phyloP scores from a whole-genome alignment of 139 green algal genomes.

The Micromonas commoda region DNA sequence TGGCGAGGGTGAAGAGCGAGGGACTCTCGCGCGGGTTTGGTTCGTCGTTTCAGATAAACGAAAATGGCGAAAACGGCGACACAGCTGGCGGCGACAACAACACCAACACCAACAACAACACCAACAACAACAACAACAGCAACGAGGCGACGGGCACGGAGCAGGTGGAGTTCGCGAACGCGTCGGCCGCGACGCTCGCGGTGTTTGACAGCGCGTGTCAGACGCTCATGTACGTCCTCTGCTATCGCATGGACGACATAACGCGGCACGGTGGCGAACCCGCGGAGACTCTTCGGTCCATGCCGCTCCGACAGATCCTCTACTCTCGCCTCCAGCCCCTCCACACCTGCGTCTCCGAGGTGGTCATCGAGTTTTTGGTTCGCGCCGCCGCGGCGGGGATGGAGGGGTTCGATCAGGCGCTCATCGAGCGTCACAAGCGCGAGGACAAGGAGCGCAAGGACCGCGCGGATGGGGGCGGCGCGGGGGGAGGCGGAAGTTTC shows the following conservation, averaged over 20 bases:
- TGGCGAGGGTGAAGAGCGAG: not conserved
- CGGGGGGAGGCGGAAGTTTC: not conserved
- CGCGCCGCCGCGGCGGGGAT: not conserved
- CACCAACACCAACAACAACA: not conserved
- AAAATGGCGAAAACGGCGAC: not conserved
- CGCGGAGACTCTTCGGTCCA: not conserved
- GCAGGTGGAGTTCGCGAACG: not conserved
- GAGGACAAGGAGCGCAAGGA: not conserved
- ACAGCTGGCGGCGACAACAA: too few relatives aligned
- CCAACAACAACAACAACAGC: not conserved
- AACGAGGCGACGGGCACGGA: not conserved
- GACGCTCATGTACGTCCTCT: constrained; percentile 77
- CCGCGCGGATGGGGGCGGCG: too few relatives aligned
- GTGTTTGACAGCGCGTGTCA: constrained; percentile 69
- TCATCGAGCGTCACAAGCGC: not conserved
- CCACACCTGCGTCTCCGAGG: constrained; percentile 1
- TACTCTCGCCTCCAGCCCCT: not conserved
- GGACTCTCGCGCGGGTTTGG: not conserved
- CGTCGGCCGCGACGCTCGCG: constrained; percentile 4
- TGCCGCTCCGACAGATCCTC: constrained; percentile 18
- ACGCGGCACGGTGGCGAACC: constrained; percentile 5
- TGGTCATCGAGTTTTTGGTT: constrained; percentile 12
- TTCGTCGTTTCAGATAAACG: not conserved
- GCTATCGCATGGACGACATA: constrained; percentile 73
- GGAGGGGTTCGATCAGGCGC: not conserved